Conservation (phyloP, 805 yeast species). For the Middelhovenomyces tepae region DNA sequence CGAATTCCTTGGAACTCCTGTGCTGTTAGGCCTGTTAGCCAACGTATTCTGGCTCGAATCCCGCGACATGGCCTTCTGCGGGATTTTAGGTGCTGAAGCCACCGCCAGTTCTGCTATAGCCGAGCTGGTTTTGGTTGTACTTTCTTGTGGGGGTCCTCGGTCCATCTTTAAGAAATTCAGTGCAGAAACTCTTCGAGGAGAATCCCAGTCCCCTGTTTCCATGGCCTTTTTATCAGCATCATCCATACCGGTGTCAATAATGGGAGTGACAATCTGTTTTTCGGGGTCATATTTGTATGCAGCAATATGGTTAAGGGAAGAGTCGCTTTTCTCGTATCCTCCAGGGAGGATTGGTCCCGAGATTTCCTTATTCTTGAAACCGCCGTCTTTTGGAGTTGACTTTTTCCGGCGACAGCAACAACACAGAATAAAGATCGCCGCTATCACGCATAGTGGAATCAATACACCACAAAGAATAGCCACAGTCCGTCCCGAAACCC, state of each 20-base stretch:
- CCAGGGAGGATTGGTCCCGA: constrained; percentile 32
- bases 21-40: constrained; percentile 48
- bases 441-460: constrained; percentile 48
- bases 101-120: constrained; percentile 1
- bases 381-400: constrained; percentile 16
- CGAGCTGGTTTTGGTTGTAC: no score
- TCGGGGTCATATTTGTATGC: no score
- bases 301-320: no score
- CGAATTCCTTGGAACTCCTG: constrained; percentile 38
- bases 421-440: constrained; percentile 45
- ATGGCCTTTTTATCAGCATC: constrained; percentile 19
- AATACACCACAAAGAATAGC: constrained; percentile 91
- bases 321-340: constrained; percentile 15
- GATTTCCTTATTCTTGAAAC: constrained; percentile 26
- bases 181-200: constrained; percentile 30
- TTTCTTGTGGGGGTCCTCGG: no score
- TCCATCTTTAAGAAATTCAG: constrained; percentile 30
- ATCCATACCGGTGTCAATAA: constrained; percentile 11
- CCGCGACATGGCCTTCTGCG: not conserved
- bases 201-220: constrained; percentile 21
- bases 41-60: constrained; percentile 16
- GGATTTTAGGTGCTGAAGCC: constrained; percentile 1
- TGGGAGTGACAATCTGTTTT: constrained; percentile 7
- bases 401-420: constrained; percentile 47
- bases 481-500: constrained; percentile 40